Evolutionary conservation across 345 rosid species (phyloP).

Genomic region (Rhodamnia argentea): DNA sequence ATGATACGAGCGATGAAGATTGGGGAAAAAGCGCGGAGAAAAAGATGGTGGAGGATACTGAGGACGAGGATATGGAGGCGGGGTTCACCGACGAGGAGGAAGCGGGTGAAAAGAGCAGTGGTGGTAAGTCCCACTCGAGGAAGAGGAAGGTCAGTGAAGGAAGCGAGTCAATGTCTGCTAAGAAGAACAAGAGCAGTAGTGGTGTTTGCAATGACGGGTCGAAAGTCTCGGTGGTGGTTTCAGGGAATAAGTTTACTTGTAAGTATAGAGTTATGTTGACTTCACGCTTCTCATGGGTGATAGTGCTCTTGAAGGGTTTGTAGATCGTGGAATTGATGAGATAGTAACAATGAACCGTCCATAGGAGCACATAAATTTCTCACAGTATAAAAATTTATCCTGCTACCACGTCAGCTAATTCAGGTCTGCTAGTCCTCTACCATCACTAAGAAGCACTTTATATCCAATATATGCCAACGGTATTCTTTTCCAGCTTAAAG

Average conservation of each 20-base stretch:
- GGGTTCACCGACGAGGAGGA: conserved; percentile 56
- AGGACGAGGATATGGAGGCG: conserved; percentile 29
- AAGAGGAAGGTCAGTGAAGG: conserved; percentile 25
- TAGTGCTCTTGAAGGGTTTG: background rate
- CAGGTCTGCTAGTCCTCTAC: too few species aligned
- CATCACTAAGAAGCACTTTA: too few species aligned
- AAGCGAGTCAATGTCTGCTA: conserved; percentile 21
- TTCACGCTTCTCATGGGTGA: background rate
- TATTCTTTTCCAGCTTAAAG: background rate
- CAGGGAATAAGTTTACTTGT: conserved; percentile 29
- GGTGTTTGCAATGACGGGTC: conserved; percentile 12
- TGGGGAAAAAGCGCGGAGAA: conserved; percentile 50
- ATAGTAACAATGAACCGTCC: background rate
- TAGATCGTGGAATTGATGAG: background rate
- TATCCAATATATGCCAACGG: background rate
- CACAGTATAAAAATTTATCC: too few species aligned
- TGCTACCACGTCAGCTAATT: too few species aligned
- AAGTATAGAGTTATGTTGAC: conserved; percentile 10
- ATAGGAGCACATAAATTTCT: background rate
- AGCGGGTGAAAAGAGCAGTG: conserved; percentile 12
- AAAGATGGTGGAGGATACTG: conserved; percentile 32
- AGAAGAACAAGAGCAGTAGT: conserved; percentile 27
- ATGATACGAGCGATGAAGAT: conserved; percentile 74
- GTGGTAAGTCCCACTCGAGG: conserved; percentile 17
- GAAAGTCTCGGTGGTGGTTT: conserved; percentile 21